Conservation (phyloP, 2,329 filamentous ascomycete species). For the Aureobasidium sp. region DNA sequence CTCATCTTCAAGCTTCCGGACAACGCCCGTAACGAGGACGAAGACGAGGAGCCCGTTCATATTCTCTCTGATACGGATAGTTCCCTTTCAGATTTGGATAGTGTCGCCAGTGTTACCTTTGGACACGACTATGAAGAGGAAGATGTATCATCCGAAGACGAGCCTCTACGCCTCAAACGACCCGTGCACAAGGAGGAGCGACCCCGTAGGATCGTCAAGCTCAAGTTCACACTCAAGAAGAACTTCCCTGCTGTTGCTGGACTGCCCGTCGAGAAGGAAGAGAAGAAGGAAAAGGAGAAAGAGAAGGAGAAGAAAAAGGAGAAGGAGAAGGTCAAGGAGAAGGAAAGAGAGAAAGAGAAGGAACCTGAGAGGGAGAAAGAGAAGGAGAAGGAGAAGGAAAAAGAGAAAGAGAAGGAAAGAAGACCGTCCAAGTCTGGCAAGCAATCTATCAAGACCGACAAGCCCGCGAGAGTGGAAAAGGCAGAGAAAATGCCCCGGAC, state of each 20-base stretch:
- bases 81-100: constrained; percentile 12
- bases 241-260: constrained; percentile 10
- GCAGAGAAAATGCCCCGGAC: constrained; percentile 10
- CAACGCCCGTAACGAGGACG: constrained; percentile 47
- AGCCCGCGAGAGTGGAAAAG: constrained; percentile 9
- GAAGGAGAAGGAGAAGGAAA: constrained; percentile 13
- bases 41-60: constrained; percentile 33
- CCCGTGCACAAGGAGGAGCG: constrained; percentile 8
- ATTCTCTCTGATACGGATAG: constrained; percentile 11
- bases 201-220: constrained; percentile 17
- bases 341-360: constrained; percentile 16
- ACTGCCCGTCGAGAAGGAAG: constrained; percentile 5
- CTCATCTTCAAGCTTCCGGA: constrained; percentile 62
- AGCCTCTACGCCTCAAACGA: constrained; percentile 14
- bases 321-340: constrained; percentile 18
- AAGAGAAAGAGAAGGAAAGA: constrained; percentile 19
- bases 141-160: constrained; percentile 16
- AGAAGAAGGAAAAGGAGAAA: constrained; percentile 8
- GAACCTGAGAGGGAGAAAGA: constrained; percentile 18
- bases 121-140: constrained; percentile 42
- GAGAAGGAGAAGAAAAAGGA: constrained; percentile 1
- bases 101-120: constrained; percentile 24
- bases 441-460: constrained; percentile 10
- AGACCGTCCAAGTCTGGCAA: constrained; percentile 12
- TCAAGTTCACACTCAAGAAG: constrained; percentile 19